Evolutionary conservation across 768 basidiomycete species (phyloP).

Genomic region (Chalciporus chontae): DNA sequence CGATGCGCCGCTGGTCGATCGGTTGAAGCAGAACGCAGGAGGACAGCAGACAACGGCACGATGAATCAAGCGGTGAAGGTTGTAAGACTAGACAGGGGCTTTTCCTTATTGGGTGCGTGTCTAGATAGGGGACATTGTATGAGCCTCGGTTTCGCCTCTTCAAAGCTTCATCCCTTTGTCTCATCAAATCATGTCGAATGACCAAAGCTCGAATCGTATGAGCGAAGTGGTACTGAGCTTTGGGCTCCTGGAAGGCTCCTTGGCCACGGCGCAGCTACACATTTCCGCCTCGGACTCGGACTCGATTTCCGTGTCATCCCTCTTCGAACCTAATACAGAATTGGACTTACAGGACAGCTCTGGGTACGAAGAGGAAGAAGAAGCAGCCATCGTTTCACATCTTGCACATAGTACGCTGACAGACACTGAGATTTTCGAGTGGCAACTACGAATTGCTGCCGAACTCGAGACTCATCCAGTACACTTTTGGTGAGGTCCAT

Average conservation of each 20-base stretch:
- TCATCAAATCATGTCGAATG: neutral
- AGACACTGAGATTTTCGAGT: neutral
- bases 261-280: neutral
- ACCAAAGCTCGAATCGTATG: neutral
- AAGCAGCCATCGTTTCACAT: neutral
- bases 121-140: neutral
- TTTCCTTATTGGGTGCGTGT: neutral
- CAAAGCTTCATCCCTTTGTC: neutral
- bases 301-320: neutral
- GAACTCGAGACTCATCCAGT: neutral
- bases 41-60: slow-evolving; percentile 64
- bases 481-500: too few relatives aligned
- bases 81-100: slow-evolving; percentile 5
- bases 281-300: neutral
- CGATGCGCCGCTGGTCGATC: slow-evolving; percentile 65
- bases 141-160: neutral
- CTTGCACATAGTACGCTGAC: neutral
- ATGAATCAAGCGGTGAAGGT: slow-evolving; percentile 13
- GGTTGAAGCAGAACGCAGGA: slow-evolving; percentile 51
- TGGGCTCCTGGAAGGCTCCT: neutral
- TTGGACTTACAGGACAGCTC: neutral
- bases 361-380: neutral
- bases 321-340: neutral
- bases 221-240: neutral
- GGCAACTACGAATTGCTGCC: neutral